These are phyloP conservation scores for Astrothelium subdiscretum DNA, from an alignment of 495 filamentous ascomycete species.

Conservation along the genomic window DNA sequence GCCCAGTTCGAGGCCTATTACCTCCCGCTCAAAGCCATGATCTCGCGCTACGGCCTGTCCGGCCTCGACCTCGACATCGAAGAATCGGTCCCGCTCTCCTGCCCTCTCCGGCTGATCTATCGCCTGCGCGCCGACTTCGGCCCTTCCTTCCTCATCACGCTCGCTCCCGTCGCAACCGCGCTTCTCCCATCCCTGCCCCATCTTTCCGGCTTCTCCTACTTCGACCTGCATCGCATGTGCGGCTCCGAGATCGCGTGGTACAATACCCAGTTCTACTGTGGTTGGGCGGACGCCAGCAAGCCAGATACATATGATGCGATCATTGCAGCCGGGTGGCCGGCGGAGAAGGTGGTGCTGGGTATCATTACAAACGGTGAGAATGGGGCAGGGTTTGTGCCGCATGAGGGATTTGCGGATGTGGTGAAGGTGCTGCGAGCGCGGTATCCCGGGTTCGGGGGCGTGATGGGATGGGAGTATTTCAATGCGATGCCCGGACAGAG, in stretches of 20 bases:
- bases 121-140: conserved; percentile 33
- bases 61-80: conserved; percentile 37
- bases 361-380: conserved; percentile 29
- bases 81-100: conserved; percentile 26
- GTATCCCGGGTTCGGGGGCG: conserved; percentile 31
- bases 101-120: conserved; percentile 26
- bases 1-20: conserved; percentile 32
- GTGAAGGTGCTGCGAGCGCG: conserved; percentile 14
- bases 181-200: conserved; percentile 26
- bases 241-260: conserved; percentile 31
- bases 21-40: conserved; percentile 23
- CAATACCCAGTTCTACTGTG: conserved; percentile 36
- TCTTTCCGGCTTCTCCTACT: conserved; percentile 34
- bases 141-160: conserved; percentile 32
- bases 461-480: conserved; percentile 39
- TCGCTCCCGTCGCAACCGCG: conserved; percentile 34
- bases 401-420: conserved; percentile 10
- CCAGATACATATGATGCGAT: conserved; percentile 28
- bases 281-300: conserved; percentile 28
- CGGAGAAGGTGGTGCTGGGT: conserved; percentile 30
- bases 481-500: conserved; percentile 24
- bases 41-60: conserved; percentile 26
- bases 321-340: conserved; percentile 29
- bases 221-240: conserved; percentile 22
- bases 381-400: conserved; percentile 27